Percentiles rank a stretch among this genome's conserved stretches.
phyloP scores from a whole-genome alignment of 1,284 basidiomycete genomes.

The Neolentinus lepideus region DNA sequence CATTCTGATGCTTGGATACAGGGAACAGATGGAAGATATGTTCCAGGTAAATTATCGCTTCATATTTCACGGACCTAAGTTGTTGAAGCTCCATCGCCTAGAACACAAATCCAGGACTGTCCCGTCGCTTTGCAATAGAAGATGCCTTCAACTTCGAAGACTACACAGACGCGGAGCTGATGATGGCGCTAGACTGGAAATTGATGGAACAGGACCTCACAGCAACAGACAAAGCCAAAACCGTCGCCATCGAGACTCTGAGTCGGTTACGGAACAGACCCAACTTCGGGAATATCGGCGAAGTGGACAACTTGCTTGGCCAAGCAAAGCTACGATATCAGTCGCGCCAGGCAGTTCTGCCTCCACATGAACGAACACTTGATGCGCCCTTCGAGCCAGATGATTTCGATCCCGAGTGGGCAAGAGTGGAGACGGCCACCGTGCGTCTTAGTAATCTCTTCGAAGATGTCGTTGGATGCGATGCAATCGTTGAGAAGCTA shows the following conservation, averaged over 20 bases:
- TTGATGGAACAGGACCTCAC: slow-evolving; percentile 46
- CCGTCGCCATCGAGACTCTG: slow-evolving; percentile 45
- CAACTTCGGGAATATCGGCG: slow-evolving; percentile 64
- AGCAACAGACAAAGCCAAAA: slow-evolving; percentile 49
- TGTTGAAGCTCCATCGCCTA: slow-evolving; percentile 5
- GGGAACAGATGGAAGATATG: slow-evolving; percentile 59
- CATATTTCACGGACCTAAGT: not conserved
- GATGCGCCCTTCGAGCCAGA: slow-evolving; percentile 36
- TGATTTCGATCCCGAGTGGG: slow-evolving; percentile 56
- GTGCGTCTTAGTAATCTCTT: slow-evolving; percentile 50
- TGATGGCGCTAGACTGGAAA: slow-evolving; percentile 45
- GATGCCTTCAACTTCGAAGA: slow-evolving; percentile 63
- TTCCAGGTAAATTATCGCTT: slow-evolving; percentile 49
- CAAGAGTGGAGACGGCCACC: slow-evolving; percentile 38
- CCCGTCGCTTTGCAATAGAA: slow-evolving; percentile 55
- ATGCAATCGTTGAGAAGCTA: slow-evolving; percentile 42
- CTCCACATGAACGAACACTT: slow-evolving; percentile 9
- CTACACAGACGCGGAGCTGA: slow-evolving; percentile 45
- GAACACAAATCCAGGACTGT: slow-evolving; percentile 64
- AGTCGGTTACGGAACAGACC: slow-evolving; percentile 45
- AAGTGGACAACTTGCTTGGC: slow-evolving; percentile 56
- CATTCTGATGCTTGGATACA: slow-evolving; percentile 58
- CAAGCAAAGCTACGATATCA: slow-evolving; percentile 47
- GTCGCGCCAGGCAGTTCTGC: slow-evolving; percentile 29
- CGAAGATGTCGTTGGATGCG: slow-evolving; percentile 52